A percentile compares a stretch with the other conserved stretches of the same genome.
Evolutionary conservation across 2,329 filamentous ascomycete species (phyloP).

Genomic region (Ophidiomyces ophidiicola): DNA sequence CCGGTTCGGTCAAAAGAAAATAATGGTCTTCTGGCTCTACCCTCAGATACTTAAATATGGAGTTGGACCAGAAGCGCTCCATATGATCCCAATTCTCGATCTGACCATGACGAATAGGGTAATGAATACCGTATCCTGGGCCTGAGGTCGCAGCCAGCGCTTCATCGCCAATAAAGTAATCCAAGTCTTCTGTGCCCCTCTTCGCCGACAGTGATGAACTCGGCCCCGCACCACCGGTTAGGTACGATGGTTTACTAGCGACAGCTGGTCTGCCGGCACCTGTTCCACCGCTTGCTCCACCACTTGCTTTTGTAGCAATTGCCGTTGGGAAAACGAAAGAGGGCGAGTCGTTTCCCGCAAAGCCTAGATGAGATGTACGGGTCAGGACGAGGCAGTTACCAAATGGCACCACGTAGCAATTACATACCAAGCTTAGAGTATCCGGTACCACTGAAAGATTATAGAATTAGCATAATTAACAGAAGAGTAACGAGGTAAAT

Average conservation of each 20-base stretch:
- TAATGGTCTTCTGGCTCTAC: conserved; percentile 98
- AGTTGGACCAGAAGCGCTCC: conserved; percentile 99
- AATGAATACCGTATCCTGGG: conserved; percentile 90
- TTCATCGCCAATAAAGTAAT: conserved; percentile 98
- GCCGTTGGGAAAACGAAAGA: conserved; percentile 99
- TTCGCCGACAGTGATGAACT: conserved; percentile 75
- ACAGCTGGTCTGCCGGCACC: conserved; percentile 82
- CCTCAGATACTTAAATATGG: conserved; percentile 97
- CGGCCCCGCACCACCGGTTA: conserved; percentile 78
- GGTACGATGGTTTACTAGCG: conserved; percentile 86
- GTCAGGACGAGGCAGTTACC: conserved; percentile 26
- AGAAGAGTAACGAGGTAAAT: conserved; percentile 9
- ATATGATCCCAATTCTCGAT: conserved; percentile 99
- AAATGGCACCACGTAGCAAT: conserved; percentile 11
- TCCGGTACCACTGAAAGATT: conserved; percentile 71
- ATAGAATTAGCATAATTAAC: conserved; percentile 28
- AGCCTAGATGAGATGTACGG: conserved; percentile 51
- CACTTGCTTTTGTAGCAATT: conserved; percentile 82
- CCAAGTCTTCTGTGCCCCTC: conserved; percentile 90
- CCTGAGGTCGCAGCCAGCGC: conserved; percentile 72
- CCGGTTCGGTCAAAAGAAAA: conserved; percentile 93
- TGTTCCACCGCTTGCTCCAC: conserved; percentile 55
- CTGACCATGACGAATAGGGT: conserved; percentile 94
- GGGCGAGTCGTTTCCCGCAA: conserved; percentile 96
- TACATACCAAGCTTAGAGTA: conserved; percentile 92